Evolutionary conservation across 2,329 filamentous ascomycete genomes (phyloP).

Genomic region (Ophiostoma quercus): DNA sequence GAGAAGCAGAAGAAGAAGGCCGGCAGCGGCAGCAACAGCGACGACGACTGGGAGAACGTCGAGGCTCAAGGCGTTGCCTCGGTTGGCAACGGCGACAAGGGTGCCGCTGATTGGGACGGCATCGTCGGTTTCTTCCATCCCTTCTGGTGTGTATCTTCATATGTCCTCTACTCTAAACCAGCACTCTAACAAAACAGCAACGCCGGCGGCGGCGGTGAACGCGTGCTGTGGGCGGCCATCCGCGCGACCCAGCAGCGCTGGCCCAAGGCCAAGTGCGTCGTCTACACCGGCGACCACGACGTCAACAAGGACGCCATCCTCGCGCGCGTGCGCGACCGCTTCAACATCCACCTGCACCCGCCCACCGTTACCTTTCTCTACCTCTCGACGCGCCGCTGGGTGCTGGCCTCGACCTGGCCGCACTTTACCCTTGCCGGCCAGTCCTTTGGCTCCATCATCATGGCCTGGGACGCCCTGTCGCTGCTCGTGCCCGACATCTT

Average conservation of each 20-base stretch:
- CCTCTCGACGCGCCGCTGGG: constrained; percentile 78
- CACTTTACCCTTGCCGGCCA: constrained; percentile 92
- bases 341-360: constrained; percentile 84
- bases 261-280: constrained; percentile 81
- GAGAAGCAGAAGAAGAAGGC: constrained; percentile 32
- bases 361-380: constrained; percentile 85
- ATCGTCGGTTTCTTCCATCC: constrained; percentile 96
- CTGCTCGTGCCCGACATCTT: constrained; percentile 89
- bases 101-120: constrained; percentile 65
- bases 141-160: constrained; percentile 63
- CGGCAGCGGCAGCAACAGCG: constrained; percentile 33
- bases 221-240: constrained; percentile 94
- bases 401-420: constrained; percentile 82
- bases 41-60: constrained; percentile 67
- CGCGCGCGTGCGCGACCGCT: constrained; percentile 71
- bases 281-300: constrained; percentile 94
- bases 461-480: constrained; percentile 91
- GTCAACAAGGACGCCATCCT: constrained; percentile 76
- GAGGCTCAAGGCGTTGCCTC: constrained; percentile 42
- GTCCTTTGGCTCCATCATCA: constrained; percentile 76
- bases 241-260: constrained; percentile 82
- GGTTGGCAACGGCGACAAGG: constrained; percentile 38
- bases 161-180: constrained; percentile 18
- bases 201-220: constrained; percentile 89
- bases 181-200: constrained; percentile 54